A percentile compares a stretch with the other conserved stretches of the same genome.
Conservation (phyloP, 805 yeast species). For the Candida suzukii region DNA sequence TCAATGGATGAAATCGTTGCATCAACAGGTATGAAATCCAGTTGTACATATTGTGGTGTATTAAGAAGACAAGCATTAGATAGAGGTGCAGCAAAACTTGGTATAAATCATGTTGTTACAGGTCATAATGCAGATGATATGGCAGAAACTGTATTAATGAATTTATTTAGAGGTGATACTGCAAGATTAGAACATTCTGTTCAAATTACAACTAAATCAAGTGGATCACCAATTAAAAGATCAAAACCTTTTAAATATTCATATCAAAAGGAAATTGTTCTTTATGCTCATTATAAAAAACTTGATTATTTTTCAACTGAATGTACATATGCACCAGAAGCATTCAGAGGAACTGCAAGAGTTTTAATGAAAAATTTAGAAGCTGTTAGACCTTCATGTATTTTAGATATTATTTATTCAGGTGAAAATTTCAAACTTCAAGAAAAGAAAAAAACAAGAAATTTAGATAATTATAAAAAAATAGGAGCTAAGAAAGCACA, state of each 20-base stretch:
- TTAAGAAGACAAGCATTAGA: slow-evolving; percentile 94
- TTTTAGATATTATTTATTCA: slow-evolving; percentile 87
- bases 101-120: slow-evolving; percentile 86
- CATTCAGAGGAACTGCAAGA: slow-evolving; percentile 96
- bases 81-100: slow-evolving; percentile 85
- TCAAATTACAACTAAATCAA: slow-evolving; percentile 71
- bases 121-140: slow-evolving; percentile 99
- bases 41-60: slow-evolving; percentile 98
- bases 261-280: slow-evolving; percentile 94
- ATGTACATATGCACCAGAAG: slow-evolving; percentile 97
- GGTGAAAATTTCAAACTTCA: slow-evolving; percentile 79
- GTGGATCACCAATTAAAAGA: slow-evolving; percentile 85
- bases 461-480: slow-evolving; percentile 1
- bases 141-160: slow-evolving; percentile 98
- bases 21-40: slow-evolving; percentile 86
- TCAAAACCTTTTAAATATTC: slow-evolving; percentile 94
- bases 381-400: slow-evolving; percentile 84
- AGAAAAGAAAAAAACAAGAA: slow-evolving; percentile 38
- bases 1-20: slow-evolving; percentile 97
- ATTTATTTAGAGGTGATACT: slow-evolving; percentile 89
- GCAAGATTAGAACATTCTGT: slow-evolving; percentile 88
- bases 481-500: slow-evolving; percentile 8
- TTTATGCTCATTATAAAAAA: slow-evolving; percentile 94
- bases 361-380: slow-evolving; percentile 86
- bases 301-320: slow-evolving; percentile 95